Evolutionary conservation across 2,329 filamentous ascomycete species (phyloP), one percentile per base, ranked within the genome.

Genomic region (Madurella fahalii): DNA sequence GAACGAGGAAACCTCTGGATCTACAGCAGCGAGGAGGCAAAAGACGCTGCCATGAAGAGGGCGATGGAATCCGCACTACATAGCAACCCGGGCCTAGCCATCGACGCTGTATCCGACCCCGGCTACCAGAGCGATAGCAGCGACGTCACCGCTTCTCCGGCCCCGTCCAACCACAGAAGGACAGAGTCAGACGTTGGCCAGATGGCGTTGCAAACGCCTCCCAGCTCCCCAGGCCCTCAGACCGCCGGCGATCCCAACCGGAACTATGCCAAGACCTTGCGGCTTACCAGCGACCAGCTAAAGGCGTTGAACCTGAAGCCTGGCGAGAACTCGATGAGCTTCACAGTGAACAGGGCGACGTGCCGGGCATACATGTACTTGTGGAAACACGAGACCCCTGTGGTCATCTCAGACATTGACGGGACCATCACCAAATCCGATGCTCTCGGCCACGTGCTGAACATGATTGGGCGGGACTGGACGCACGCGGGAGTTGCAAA

Each of bases 1-100:
- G 91, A 95, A 66, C 85, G 94, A 56, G 94, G 94, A 7, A 99
- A 99, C 65, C 78, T 99, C n/a, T 97, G 94, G 93, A 97, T 99
- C 62, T 99, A 99, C 74, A 94, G 91, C 72, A 97, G 92, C 64
- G 92, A 97, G 70, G 92, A 96, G 67, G 91, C 94, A 20, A 97
- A 96, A 67, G 87, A 94, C 64, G 87, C 89, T 7, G 93, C 93
- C 32, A 86, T 86, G 74, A 85, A 87, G 68, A 80, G 75, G 63
- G 80, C 79, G 1, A 77, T 80, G 57, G 78, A 81, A 53, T 73
- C 76, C 8, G 74, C 77, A 9, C 67, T 81, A 46, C 72, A 74
- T 16, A 70, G 73, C 9, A 69, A 73, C 15, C 70, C 72, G 13
- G 76, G 84, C 39, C 74, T 83, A 17, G 81, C 82, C 16, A 82